Evolutionary conservation across 768 basidiomycete species (phyloP).

Genomic region (Lentinula edodes): DNA sequence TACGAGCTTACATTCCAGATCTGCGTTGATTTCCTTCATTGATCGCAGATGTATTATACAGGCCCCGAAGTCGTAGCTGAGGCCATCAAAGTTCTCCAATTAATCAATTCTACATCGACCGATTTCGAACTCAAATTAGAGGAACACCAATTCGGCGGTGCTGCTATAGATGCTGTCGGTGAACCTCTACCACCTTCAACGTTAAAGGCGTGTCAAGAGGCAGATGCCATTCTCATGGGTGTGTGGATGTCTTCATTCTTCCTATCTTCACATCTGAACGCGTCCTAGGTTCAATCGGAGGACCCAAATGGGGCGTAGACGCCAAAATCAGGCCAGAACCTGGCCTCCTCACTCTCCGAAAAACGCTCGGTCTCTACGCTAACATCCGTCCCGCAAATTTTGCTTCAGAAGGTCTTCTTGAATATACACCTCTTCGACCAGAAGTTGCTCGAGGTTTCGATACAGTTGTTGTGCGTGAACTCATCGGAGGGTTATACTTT

Average conservation of each 20-base stretch:
- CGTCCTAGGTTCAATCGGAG: conserved; percentile 85
- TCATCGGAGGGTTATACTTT: conserved; percentile 96
- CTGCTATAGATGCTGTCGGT: conserved; percentile 85
- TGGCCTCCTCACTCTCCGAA: conserved; percentile 84
- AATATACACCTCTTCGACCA: conserved; percentile 84
- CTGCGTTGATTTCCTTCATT: not conserved
- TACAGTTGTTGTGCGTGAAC: conserved; percentile 92
- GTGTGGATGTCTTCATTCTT: conserved; percentile 14
- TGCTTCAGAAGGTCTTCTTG: conserved; percentile 84
- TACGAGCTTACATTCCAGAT: conserved; percentile 24
- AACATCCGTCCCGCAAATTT: conserved; percentile 98
- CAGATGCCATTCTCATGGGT: conserved; percentile 97
- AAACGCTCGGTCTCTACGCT: conserved; percentile 91
- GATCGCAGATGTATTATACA: conserved; percentile 11
- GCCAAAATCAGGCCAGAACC: conserved; percentile 87
- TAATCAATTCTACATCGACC: conserved; percentile 54
- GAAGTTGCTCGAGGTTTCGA: conserved; percentile 79
- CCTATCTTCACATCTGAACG: conserved; percentile 5
- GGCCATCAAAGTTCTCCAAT: conserved; percentile 77
- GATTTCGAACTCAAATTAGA: conserved; percentile 73
- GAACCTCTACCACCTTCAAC: conserved; percentile 83
- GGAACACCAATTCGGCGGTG: conserved; percentile 82
- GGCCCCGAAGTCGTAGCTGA: conserved; percentile 90
- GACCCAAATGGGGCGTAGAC: conserved; percentile 97
- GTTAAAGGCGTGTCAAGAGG: conserved; percentile 82